Evolutionary conservation across 345 rosid species (phyloP).

Genomic region (Salix viminalis): DNA sequence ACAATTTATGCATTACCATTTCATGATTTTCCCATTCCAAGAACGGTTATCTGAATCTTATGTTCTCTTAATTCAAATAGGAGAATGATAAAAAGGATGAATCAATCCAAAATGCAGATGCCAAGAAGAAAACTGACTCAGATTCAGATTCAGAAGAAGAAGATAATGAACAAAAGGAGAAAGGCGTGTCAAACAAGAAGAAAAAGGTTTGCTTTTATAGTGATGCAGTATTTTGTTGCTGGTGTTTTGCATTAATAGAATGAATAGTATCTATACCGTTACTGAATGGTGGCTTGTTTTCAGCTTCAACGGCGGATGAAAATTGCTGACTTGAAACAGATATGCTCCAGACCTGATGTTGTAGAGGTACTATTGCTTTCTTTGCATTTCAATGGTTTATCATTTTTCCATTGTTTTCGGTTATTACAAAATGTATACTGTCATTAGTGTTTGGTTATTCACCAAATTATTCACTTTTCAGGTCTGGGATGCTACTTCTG

Average conservation of each 20-base stretch:
- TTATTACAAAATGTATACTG: background rate
- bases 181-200: conserved; percentile 80
- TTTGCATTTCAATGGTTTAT: background rate
- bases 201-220: conserved; percentile 47
- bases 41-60: background rate
- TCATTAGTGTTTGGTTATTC: background rate
- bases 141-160: conserved; percentile 81
- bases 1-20: background rate
- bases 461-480: conserved; percentile 23
- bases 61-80: conserved; percentile 30
- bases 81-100: conserved; percentile 61
- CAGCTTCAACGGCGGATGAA: conserved; percentile 95
- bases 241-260: background rate
- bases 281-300: conserved; percentile 6
- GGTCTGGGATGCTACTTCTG: conserved; percentile 99
- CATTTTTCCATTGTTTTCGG: background rate
- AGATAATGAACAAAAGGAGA: conserved; percentile 67
- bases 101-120: conserved; percentile 52
- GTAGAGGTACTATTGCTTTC: conserved; percentile 65
- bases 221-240: background rate
- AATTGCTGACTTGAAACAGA: conserved; percentile 87
- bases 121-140: conserved; percentile 60
- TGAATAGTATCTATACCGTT: background rate
- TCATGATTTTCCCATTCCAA: background rate
- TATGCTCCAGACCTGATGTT: conserved; percentile 94